These are phyloP conservation scores for Clavispora santaluciae DNA, from an alignment of 805 yeast genomes.

Conservation along the genomic window DNA sequence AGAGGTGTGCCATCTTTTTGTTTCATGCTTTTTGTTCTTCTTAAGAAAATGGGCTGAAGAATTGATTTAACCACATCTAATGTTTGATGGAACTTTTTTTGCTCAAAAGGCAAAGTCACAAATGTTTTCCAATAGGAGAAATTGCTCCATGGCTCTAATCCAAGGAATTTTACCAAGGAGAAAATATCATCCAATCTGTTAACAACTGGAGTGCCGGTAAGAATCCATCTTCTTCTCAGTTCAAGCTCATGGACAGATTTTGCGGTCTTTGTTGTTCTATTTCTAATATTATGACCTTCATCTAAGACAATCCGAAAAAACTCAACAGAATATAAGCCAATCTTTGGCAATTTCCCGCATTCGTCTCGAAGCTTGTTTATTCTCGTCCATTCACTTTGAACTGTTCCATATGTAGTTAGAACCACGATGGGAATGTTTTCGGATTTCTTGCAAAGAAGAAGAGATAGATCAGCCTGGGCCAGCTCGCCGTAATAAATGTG, in stretches of 20 bases:
- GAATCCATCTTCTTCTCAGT: constrained; percentile 70
- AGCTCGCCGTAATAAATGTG: constrained; percentile 74
- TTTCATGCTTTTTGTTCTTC: constrained; percentile 85
- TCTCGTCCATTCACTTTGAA: constrained; percentile 68
- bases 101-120: constrained; percentile 78
- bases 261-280: constrained; percentile 72
- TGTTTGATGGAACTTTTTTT: constrained; percentile 64
- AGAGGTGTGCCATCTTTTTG: constrained; percentile 67
- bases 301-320: constrained; percentile 78
- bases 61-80: constrained; percentile 81
- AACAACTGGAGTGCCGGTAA: constrained; percentile 92
- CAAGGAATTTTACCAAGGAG: constrained; percentile 67
- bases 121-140: constrained; percentile 84
- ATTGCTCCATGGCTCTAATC: constrained; percentile 87
- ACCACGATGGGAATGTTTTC: constrained; percentile 60
- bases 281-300: constrained; percentile 88
- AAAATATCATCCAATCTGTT: constrained; percentile 83
- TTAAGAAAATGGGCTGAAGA: constrained; percentile 71
- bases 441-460: constrained; percentile 35
- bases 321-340: constrained; percentile 65
- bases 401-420: constrained; percentile 83
- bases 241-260: constrained; percentile 66
- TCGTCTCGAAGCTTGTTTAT: constrained; percentile 27
- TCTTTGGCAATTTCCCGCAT: constrained; percentile 23
- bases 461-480: constrained; percentile 45